Percentiles rank a stretch among this genome's conserved stretches.
phyloP scores from a whole-genome alignment of 164 flowering plant species.

The Tetrastigma voinierianum region DNA sequence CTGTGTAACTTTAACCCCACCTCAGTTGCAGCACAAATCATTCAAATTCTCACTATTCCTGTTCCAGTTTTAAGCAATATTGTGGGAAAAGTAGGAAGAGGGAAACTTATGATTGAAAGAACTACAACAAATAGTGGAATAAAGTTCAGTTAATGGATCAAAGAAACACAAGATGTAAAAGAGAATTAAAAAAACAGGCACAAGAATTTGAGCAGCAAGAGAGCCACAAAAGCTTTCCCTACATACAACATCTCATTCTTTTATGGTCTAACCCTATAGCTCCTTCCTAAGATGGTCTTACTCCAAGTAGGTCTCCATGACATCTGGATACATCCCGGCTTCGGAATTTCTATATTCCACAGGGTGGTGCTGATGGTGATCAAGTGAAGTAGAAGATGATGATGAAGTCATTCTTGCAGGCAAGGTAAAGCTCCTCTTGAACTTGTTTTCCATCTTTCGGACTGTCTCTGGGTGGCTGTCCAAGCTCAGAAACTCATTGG shows the following conservation, averaged over 20 bases:
- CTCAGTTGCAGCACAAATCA: background rate
- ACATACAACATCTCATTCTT: conserved; percentile 27
- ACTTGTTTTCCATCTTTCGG: conserved; percentile 68
- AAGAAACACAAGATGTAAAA: conserved; percentile 7
- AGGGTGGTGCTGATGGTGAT: conserved; percentile 53
- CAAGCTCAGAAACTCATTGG: conserved; percentile 75
- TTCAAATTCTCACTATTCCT: background rate
- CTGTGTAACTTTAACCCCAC: too few relatives aligned
- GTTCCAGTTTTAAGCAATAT: background rate
- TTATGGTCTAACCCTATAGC: conserved; percentile 10
- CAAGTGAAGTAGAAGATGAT: conserved; percentile 65
- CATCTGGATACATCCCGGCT: conserved; percentile 71
- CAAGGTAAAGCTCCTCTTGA: conserved; percentile 84
- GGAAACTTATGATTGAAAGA: conserved; percentile 1
- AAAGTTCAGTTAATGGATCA: conserved; percentile 1
- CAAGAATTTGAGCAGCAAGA: conserved; percentile 19
- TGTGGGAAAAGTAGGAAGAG: background rate
- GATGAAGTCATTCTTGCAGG: conserved; percentile 77
- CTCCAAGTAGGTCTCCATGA: conserved; percentile 84
- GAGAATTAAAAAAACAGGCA: conserved; percentile 7
- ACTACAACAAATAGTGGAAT: conserved; percentile 8
- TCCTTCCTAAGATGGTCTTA: conserved; percentile 21
- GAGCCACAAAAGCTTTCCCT: conserved; percentile 17
- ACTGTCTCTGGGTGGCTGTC: conserved; percentile 52
- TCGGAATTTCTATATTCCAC: conserved; percentile 55